Evolutionary conservation across 2,329 filamentous ascomycete genomes (phyloP), one percentile per base, ranked within the genome.

Genomic region (Xylariales sp.): DNA sequence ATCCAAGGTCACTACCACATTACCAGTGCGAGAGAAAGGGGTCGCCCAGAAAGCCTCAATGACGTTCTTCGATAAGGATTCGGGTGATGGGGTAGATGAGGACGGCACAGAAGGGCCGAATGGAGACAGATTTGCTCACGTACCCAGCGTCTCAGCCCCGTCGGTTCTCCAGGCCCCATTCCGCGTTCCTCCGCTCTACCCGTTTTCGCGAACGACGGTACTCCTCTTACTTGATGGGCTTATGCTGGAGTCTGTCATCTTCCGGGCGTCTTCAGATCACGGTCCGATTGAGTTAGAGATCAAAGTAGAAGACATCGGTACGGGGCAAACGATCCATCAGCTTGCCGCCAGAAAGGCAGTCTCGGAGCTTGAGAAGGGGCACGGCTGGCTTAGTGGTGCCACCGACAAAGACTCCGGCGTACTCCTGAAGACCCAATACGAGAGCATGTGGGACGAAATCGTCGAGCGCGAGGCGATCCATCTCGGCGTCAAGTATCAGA

Each of bases 391-490:
- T 4, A 52, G 32, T 34, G 34, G 6, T 2, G 65, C 65, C 10
- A 57, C 23, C 4, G 56, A 68, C 34, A 64, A 50, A 34, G 36
- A 39, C 9, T 55, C 46, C 16, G 30, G 48, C 10, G 18, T 34
- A 7, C 61, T 53, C 1, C 56, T 68, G 2, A 64, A 57, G 55
- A 57, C 14, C 6, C 41, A 65, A 18, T 54, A 68, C 36, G 49
- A 59, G 30, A 39, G 49, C 16, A 12, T 16, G 12, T 68, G 61
- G 61, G 34, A 65, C 30, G 65, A 65, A 18, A 61, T 68, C 1
- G 55, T 68, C n/a, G 41, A 68, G 36, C 65, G 65, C 18, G 65
- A 68, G 36, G 65, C 65, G 1, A 56, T 68, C 8, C 55, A 50
- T 32, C 65, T 68, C 9, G 65, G 65, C 30, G 41, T 61, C 9